Base-by-base conservation (phyloP, 2,329 filamentous ascomycete species). In the Exophiala mesophila region DNA sequence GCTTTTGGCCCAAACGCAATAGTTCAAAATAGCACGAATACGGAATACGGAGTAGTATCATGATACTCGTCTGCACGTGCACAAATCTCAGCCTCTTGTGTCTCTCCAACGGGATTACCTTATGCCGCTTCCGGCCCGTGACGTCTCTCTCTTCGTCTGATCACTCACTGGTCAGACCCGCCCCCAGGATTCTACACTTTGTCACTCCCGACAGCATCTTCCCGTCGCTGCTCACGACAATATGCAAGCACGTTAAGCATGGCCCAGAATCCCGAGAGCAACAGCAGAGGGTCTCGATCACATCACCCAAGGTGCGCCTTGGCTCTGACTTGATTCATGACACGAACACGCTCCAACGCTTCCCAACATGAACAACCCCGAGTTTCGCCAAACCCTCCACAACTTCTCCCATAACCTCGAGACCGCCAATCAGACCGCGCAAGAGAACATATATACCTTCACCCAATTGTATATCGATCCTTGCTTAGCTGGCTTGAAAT, bases 341-440 rank as follows among this genome's bases (percentile, higher is more conserved):
- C 23, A 7, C 12, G 17, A 35, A 16, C 19, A 15, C 19, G 13
- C 15, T 39, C 35, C 20, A n/a, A 30, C 15, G 39, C 38, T 21
- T 39, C 15, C 24, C 45, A 52, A 44, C 15, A 57, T 57, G 55
- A 57, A 55, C 45, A 52, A 54, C 24, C 51, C 55, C 16, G 52
- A 57, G 39, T 80, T 95, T 64, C 87, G 89, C 54, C 88, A 94
- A 65, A 88, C 86, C 57, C 87, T 94, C 77, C 94, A 96, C 63
- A 87, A 92, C 61, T 83, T 96, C 62, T 83, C 86, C 5, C 85
- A 92, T 55, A 94, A 90, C 58, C 80, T 94, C 65, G 90, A 96
- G 66, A 78, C 85, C 21, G 88, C 87, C 34, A 94, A 94, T 47
- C 88, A 94, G 63, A 83, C 86, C 43, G 88, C 90, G n/a, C 89